These are phyloP conservation scores for Strobilomyces dryophilus DNA, from an alignment of 768 basidiomycete genomes.

Conservation along the genomic window DNA sequence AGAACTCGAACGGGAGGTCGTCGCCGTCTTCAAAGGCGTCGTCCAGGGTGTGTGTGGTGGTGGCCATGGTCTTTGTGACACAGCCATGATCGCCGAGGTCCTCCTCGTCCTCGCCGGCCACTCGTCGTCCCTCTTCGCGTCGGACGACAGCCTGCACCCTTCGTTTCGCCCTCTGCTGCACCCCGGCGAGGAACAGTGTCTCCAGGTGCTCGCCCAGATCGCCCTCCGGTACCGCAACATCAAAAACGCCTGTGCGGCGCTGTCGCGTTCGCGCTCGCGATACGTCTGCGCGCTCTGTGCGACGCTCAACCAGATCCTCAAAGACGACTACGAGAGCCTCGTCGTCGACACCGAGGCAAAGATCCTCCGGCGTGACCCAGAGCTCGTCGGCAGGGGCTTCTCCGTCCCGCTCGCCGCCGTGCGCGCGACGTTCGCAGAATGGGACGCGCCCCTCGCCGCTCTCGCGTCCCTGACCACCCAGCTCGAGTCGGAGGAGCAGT, in stretches of 20 bases:
- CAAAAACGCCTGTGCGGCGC: conserved; percentile 47
- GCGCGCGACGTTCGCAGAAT: conserved; percentile 78
- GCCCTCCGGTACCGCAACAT: conserved; percentile 74
- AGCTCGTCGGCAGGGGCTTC: conserved; percentile 71
- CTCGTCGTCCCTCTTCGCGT: conserved; percentile 75
- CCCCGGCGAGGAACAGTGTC: conserved; percentile 82
- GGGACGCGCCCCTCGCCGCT: conserved; percentile 82
- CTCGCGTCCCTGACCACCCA: conserved; percentile 62
- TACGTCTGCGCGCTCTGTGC: conserved; percentile 79
- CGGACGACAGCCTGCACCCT: conserved; percentile 54
- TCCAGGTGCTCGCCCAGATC: conserved; percentile 74
- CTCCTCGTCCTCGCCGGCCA: conserved; percentile 86
- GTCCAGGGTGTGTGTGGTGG: conserved; percentile 39
- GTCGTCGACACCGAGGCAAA: conserved; percentile 80
- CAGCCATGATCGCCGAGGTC: conserved; percentile 70
- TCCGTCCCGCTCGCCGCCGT: conserved; percentile 86
- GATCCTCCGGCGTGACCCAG: conserved; percentile 69
- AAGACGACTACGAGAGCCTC: conserved; percentile 74
- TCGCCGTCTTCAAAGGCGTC: conserved; percentile 67
- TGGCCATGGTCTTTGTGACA: conserved; percentile 16
- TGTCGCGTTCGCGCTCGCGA: conserved; percentile 59
- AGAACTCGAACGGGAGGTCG: conserved; percentile 50
- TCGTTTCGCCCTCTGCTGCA: conserved; percentile 72
- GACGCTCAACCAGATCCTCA: conserved; percentile 67
- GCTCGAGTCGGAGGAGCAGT: conserved; percentile 47